These are phyloP conservation scores for Gaertneriomyces sp. DNA, from an alignment of 192 early-diverging fungal genomes.

Conservation along the genomic window DNA sequence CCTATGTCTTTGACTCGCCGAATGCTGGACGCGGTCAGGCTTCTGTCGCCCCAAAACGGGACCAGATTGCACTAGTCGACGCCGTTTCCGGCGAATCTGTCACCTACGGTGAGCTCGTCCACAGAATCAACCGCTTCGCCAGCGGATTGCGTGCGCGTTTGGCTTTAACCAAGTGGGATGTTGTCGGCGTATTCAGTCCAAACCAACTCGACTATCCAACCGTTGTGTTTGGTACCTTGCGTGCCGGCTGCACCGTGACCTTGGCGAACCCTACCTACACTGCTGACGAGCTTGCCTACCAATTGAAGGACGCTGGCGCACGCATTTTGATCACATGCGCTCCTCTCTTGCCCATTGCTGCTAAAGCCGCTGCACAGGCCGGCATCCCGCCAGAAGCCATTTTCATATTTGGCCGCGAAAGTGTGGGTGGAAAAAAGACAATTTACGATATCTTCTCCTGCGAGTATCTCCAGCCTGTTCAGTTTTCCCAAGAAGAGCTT, in stretches of 20 bases:
- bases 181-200: constrained; percentile 66
- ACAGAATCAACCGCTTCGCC: constrained; percentile 44
- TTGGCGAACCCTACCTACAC: constrained; percentile 84
- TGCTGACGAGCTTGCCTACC: constrained; percentile 68
- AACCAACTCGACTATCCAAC: constrained; percentile 67
- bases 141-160: constrained; percentile 49
- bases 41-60: constrained; percentile 3
- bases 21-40: not conserved
- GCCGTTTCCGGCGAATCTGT: constrained; percentile 40
- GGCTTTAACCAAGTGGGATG: constrained; percentile 64
- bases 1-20: constrained; percentile 14
- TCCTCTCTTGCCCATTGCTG: constrained; percentile 20
- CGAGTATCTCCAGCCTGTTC: constrained; percentile 28
- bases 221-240: constrained; percentile 58
- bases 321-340: constrained; percentile 56
- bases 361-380: constrained; percentile 30
- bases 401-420: constrained; percentile 5
- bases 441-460: constrained; percentile 41
- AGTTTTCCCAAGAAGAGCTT: constrained; percentile 40
- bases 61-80: constrained; percentile 50
- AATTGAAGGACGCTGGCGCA: constrained; percentile 68
- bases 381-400: constrained; percentile 33
- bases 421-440: constrained; percentile 28
- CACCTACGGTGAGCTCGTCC: constrained; percentile 45
- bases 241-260: constrained; percentile 63